Conservation (phyloP, 768 basidiomycete species). For the Agrocybe chaxingu region DNA sequence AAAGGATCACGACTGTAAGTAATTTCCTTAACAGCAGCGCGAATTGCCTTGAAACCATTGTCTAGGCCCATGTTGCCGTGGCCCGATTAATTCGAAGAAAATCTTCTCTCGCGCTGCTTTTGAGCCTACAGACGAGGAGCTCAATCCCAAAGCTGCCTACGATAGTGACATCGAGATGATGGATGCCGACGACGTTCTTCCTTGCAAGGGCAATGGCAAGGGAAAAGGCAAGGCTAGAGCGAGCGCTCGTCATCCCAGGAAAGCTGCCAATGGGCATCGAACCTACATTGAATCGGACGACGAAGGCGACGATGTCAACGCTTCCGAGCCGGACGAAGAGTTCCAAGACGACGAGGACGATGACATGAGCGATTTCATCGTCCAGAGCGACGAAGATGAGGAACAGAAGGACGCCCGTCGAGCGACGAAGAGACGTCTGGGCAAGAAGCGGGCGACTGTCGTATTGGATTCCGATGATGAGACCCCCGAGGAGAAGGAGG, state of each 20-base stretch:
- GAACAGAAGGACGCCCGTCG: slow-evolving; percentile 46
- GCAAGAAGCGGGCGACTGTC: slow-evolving; percentile 34
- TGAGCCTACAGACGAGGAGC: slow-evolving; percentile 52
- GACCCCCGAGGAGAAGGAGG: slow-evolving; percentile 37
- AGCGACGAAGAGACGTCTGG: slow-evolving; percentile 32
- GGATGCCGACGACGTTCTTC: slow-evolving; percentile 15
- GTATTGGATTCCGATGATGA: slow-evolving; percentile 46
- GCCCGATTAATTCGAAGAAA: slow-evolving; percentile 39
- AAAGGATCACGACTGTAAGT: slow-evolving; percentile 47
- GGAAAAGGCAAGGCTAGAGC: slow-evolving; percentile 29
- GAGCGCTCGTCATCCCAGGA: slow-evolving; percentile 9
- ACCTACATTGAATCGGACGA: slow-evolving; percentile 24
- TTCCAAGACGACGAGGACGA: slow-evolving; percentile 36
- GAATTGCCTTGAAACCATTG: not conserved
- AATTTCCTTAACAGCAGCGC: not conserved
- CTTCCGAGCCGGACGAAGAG: slow-evolving; percentile 26
- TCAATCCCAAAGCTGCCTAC: slow-evolving; percentile 18
- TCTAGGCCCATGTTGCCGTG: slow-evolving; percentile 61
- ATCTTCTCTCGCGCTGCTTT: slow-evolving; percentile 60
- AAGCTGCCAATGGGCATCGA: slow-evolving; percentile 11
- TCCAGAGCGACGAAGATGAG: slow-evolving; percentile 49
- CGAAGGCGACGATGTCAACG: slow-evolving; percentile 25
- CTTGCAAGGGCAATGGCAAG: slow-evolving; percentile 6
- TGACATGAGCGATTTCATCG: slow-evolving; percentile 51
- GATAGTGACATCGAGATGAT: slow-evolving; percentile 28